These are phyloP conservation scores for Chenopodium berlandieri DNA, from an alignment of 148 eudicot species.

Conservation along the genomic window DNA sequence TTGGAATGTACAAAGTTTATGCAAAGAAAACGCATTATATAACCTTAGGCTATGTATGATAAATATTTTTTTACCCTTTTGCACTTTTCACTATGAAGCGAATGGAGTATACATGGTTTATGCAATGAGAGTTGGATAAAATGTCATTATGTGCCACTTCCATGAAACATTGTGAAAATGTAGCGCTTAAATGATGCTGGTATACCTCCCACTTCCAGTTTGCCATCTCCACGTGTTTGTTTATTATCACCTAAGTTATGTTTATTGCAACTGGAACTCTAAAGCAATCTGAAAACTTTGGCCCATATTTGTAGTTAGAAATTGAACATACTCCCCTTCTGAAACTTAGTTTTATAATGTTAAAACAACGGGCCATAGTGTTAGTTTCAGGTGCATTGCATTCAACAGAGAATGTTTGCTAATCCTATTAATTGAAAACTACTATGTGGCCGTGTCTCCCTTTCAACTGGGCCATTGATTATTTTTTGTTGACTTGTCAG, in stretches of 20 bases:
- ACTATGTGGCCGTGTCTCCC: not conserved
- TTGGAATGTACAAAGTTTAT: not conserved
- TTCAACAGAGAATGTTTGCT: too few relatives aligned
- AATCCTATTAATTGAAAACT: not conserved
- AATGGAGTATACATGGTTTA: not conserved
- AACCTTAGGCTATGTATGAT: not conserved
- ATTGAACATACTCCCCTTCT: too few relatives aligned
- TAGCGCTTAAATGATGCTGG: not conserved
- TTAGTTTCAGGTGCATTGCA: not conserved
- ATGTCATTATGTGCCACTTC: not conserved
- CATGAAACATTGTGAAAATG: not conserved
- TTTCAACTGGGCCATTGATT: too few relatives aligned
- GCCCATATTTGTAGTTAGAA: too few relatives aligned
- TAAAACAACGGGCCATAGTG: not conserved
- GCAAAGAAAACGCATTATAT: not conserved
- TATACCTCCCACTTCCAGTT: not conserved
- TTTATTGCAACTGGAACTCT: not conserved
- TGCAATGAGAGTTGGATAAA: not conserved
- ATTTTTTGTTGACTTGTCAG: not conserved
- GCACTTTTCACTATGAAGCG: not conserved
- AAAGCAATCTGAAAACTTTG: not conserved
- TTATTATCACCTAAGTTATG: not conserved
- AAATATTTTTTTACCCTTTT: too few relatives aligned
- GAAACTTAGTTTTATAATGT: too few relatives aligned
- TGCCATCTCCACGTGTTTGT: too few relatives aligned